Conservation (phyloP, 768 basidiomycete genomes). For the Suillus subluteus region DNA sequence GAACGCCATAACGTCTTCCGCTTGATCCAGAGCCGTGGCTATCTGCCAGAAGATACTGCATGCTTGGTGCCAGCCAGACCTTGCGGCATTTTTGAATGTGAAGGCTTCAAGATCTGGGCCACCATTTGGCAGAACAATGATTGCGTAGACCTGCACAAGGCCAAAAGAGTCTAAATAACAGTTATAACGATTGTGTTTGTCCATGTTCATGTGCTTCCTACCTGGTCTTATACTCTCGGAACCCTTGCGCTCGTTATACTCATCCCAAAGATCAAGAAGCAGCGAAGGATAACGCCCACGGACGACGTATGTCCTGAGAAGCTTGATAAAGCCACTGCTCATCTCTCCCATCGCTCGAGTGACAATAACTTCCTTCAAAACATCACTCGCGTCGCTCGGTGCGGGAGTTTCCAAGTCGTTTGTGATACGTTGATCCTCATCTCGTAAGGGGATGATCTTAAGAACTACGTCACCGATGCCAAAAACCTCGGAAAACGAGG, state of each 20-base stretch:
- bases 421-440: constrained; percentile 41
- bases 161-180: constrained; percentile 65
- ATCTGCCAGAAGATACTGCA: constrained; percentile 93
- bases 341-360: constrained; percentile 78
- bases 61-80: constrained; percentile 83
- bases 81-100: constrained; percentile 58
- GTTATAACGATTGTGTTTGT: constrained; percentile 15
- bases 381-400: constrained; percentile 73
- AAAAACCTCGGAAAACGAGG: constrained; percentile 96
- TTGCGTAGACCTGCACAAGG: constrained; percentile 80
- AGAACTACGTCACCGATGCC: constrained; percentile 88
- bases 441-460: constrained; percentile 81
- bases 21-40: constrained; percentile 70
- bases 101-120: constrained; percentile 91
- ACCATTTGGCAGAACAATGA: constrained; percentile 89
- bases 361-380: constrained; percentile 80
- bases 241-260: constrained; percentile 72
- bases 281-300: constrained; percentile 81
- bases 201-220: constrained; percentile 36
- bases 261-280: constrained; percentile 86
- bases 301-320: constrained; percentile 85
- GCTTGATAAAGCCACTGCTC: constrained; percentile 76
- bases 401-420: constrained; percentile 60
- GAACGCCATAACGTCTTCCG: constrained; percentile 80
- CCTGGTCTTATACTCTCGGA: constrained; percentile 88